Evolutionary conservation across 2,329 filamentous ascomycete genomes (phyloP).

Genomic region (Fusarium globosum): DNA sequence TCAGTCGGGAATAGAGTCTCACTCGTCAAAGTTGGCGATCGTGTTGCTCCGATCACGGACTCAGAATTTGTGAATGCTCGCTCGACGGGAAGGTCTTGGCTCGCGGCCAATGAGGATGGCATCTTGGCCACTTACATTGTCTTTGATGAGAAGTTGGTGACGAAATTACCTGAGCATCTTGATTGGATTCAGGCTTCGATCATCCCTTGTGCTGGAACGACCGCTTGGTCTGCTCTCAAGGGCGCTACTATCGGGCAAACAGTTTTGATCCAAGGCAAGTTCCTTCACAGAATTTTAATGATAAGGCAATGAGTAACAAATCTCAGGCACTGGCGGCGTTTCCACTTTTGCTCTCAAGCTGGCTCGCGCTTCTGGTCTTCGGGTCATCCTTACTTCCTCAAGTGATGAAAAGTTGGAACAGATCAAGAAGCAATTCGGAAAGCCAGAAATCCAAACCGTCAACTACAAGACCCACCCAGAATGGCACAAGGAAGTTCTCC

Average conservation of each 20-base stretch:
- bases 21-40: conserved; percentile 49
- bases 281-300: background rate
- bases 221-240: conserved; percentile 58
- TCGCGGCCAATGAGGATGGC: conserved; percentile 58
- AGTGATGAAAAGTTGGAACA: conserved; percentile 60
- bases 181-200: conserved; percentile 50
- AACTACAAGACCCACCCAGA: conserved; percentile 60
- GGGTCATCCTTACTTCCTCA: conserved; percentile 62
- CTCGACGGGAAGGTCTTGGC: conserved; percentile 52
- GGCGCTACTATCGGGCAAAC: conserved; percentile 52
- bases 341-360: conserved; percentile 54
- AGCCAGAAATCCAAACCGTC: conserved; percentile 57
- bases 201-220: conserved; percentile 58
- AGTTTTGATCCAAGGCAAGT: conserved; percentile 56
- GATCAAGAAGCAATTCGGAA: conserved; percentile 54
- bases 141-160: conserved; percentile 53
- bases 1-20: conserved; percentile 51
- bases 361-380: conserved; percentile 63
- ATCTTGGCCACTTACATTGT: conserved; percentile 55
- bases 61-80: conserved; percentile 54
- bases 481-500: conserved; percentile 59
- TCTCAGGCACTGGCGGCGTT: conserved; percentile 54
- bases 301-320: background rate
- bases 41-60: conserved; percentile 53
- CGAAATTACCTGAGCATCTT: conserved; percentile 52